Conservation (phyloP, 1,284 basidiomycete species). For the Athelia sp. region DNA sequence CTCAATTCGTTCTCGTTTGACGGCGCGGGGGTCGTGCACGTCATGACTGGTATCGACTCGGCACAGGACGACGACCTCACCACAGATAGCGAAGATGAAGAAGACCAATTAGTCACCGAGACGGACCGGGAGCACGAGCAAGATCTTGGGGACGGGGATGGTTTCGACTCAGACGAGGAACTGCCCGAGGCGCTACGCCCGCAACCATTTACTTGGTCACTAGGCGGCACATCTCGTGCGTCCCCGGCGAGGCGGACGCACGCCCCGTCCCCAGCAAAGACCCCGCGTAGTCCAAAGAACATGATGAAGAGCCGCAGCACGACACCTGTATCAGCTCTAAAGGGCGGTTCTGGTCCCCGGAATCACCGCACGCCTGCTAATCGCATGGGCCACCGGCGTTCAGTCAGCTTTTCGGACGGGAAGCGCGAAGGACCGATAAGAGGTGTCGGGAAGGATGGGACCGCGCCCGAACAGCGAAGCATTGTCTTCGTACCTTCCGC, state of each 20-base stretch:
- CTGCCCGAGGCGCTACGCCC: constrained; percentile 5
- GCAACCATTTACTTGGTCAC: constrained; percentile 1
- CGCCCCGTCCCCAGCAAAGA: constrained; percentile 14
- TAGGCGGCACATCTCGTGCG: constrained; percentile 5
- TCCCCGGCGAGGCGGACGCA: neutral
- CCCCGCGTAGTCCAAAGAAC: constrained; percentile 43
- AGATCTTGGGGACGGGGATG: constrained; percentile 25
- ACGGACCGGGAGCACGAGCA: constrained; percentile 14
- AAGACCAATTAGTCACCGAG: constrained; percentile 21
- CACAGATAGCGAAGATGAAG: constrained; percentile 42
- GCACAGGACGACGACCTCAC: constrained; percentile 38
- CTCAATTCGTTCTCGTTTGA: constrained; percentile 72
- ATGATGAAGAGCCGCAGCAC: constrained; percentile 47
- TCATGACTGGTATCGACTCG: constrained; percentile 40
- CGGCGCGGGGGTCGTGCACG: constrained; percentile 40
- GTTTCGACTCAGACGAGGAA: constrained; percentile 41
- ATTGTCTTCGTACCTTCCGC: constrained; percentile 51
- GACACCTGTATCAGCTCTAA: constrained; percentile 52
- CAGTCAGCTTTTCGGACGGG: constrained; percentile 94
- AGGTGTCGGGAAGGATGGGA: constrained; percentile 42
- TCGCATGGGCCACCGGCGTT: constrained; percentile 53
- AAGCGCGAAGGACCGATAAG: constrained; percentile 79
- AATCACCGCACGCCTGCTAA: constrained; percentile 48
- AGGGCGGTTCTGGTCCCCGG: constrained; percentile 34
- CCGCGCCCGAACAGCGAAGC: constrained; percentile 18